These are phyloP conservation scores for Dentiscutata heterogama DNA, from an alignment of 371 early-diverging fungal genomes.

Conservation along the genomic window DNA sequence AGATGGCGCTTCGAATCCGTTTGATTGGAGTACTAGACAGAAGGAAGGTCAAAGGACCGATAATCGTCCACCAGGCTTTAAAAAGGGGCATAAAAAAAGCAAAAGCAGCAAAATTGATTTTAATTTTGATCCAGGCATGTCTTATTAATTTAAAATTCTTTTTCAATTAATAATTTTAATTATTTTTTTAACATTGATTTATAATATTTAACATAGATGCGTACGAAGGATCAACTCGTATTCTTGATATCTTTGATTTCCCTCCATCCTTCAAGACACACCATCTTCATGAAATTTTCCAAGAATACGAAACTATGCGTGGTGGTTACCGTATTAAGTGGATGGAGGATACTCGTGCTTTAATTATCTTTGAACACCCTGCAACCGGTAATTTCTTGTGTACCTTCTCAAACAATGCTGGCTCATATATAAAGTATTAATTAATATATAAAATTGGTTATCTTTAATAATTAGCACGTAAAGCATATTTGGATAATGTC, in stretches of 20 bases:
- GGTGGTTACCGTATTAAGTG: constrained; percentile 83
- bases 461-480: constrained; percentile 20
- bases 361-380: constrained; percentile 76
- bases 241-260: constrained; percentile 65
- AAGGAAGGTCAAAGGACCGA: constrained; percentile 40
- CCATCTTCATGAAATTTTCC: constrained; percentile 67
- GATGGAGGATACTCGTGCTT: constrained; percentile 78
- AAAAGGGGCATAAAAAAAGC: constrained; percentile 44
- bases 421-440: neutral
- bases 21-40: constrained; percentile 17
- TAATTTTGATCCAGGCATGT: constrained; percentile 45
- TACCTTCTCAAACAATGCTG: neutral
- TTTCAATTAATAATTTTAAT: neutral
- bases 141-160: neutral
- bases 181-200: neutral
- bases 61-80: constrained; percentile 14
- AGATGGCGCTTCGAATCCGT: neutral
- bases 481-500: constrained; percentile 46
- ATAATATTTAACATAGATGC: constrained; percentile 27
- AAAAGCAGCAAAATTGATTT: constrained; percentile 46
- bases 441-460: neutral
- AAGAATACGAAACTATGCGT: constrained; percentile 62
- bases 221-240: constrained; percentile 47
- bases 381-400: constrained; percentile 62
- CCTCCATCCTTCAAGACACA: constrained; percentile 65